Conservation (phyloP, 2,329 filamentous ascomycete genomes). For the Phyllosticta citriasiana region DNA sequence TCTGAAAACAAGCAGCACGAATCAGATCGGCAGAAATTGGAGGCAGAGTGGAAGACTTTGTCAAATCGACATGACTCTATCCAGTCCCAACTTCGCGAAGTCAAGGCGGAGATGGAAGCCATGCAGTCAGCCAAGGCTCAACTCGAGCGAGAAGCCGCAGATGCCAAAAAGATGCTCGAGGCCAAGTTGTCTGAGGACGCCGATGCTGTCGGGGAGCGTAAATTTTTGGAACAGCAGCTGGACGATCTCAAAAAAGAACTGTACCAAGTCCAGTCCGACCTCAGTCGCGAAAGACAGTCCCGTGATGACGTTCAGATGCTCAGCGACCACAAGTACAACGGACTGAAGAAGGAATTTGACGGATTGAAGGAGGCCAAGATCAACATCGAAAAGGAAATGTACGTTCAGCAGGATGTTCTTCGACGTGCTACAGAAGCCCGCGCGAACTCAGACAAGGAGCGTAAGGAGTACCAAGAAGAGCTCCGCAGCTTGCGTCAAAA, state of each 20-base stretch:
- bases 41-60: constrained; percentile 66
- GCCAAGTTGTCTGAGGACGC: constrained; percentile 83
- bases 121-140: constrained; percentile 77
- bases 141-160: constrained; percentile 77
- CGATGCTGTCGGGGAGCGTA: constrained; percentile 67
- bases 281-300: constrained; percentile 86
- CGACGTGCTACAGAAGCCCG: constrained; percentile 77
- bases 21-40: constrained; percentile 66
- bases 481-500: constrained; percentile 72
- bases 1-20: constrained; percentile 77
- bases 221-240: constrained; percentile 77
- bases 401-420: constrained; percentile 85
- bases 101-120: constrained; percentile 79
- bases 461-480: constrained; percentile 80
- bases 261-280: constrained; percentile 74
- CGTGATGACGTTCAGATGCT: constrained; percentile 88
- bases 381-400: constrained; percentile 95
- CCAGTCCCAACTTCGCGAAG: constrained; percentile 64
- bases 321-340: constrained; percentile 75
- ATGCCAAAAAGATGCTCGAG: constrained; percentile 78
- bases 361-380: constrained; percentile 89
- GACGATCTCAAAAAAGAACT: constrained; percentile 78
- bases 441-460: constrained; percentile 69
- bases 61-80: constrained; percentile 70
- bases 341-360: constrained; percentile 76